Conservation (phyloP, 2,329 filamentous ascomycete species). For the Amesomyces nigricolor region DNA sequence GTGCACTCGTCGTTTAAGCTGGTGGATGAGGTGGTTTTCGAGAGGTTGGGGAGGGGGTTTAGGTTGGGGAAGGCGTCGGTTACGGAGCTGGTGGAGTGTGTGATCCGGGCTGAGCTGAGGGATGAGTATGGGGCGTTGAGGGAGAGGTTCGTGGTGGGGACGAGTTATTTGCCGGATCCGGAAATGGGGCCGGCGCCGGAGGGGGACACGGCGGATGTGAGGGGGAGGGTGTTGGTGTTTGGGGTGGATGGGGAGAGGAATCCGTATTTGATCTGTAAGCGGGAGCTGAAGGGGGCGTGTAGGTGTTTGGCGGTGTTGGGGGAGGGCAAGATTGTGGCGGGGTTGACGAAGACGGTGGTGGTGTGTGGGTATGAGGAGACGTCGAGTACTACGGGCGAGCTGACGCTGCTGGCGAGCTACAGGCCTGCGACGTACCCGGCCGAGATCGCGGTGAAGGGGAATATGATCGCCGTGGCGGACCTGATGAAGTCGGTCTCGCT, state of each 20-base stretch:
- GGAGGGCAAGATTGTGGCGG: conserved; percentile 69
- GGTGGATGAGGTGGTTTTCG: conserved; percentile 85
- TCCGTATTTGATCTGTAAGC: conserved; percentile 64
- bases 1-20: conserved; percentile 78
- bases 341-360: conserved; percentile 79
- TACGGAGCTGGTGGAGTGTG: conserved; percentile 75
- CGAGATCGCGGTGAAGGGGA: conserved; percentile 67
- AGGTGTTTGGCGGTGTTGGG: conserved; percentile 69
- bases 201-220: conserved; percentile 27
- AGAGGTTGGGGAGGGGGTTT: conserved; percentile 65
- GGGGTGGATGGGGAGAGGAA: conserved; percentile 72
- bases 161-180: conserved; percentile 66
- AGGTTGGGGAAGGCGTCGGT: conserved; percentile 44
- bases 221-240: conserved; percentile 77
- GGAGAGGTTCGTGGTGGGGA: conserved; percentile 89
- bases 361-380: conserved; percentile 52
- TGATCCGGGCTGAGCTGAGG: conserved; percentile 69
- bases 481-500: conserved; percentile 89
- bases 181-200: conserved; percentile 37
- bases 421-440: conserved; percentile 79
- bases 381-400: conserved; percentile 48
- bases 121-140: conserved; percentile 49
- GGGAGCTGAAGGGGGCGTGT: conserved; percentile 72
- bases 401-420: conserved; percentile 70
- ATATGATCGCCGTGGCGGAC: conserved; percentile 78